Conservation (phyloP, 2,329 filamentous ascomycete species). For the Hymenoscyphus albidus region DNA sequence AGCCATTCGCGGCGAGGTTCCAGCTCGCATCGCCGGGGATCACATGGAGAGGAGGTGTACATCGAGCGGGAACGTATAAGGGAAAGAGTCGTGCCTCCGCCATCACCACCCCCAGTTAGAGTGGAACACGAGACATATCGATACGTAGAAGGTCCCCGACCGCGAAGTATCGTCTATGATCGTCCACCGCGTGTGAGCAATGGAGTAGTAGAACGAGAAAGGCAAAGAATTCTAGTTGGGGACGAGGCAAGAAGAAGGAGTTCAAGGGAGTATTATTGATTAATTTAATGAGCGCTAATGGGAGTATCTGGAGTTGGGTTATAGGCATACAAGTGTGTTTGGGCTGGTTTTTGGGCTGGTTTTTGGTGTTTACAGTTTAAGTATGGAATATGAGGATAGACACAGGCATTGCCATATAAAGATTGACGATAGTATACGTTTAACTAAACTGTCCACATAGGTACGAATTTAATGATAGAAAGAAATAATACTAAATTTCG, state of each 20-base stretch:
- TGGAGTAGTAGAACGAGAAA: constrained; percentile 23
- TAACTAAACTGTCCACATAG: neutral
- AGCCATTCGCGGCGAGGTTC: neutral
- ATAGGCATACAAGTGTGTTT: neutral
- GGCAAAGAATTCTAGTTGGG: constrained; percentile 25
- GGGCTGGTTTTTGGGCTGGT: neutral
- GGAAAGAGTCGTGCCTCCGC: constrained; percentile 11
- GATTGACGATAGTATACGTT: neutral
- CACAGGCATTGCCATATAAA: neutral
- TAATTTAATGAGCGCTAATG: neutral
- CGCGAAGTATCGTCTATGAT: constrained; percentile 26
- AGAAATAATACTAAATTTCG: neutral
- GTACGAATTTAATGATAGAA: neutral
- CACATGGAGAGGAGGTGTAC: constrained; percentile 25
- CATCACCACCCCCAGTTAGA: constrained; percentile 4
- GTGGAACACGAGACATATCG: constrained; percentile 24
- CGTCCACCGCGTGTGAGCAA: constrained; percentile 21
- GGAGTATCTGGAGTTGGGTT: neutral
- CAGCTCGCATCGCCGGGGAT: neutral
- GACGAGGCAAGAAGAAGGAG: constrained; percentile 27
- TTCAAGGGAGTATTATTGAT: constrained; percentile 28
- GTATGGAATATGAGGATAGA: neutral
- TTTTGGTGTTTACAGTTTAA: neutral
- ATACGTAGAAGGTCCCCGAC: constrained; percentile 23
- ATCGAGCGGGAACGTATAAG: constrained; percentile 29